Evolutionary conservation across 1,139 yeast genomes (phyloP).

Genomic region (Suhomyces wounanorum): DNA sequence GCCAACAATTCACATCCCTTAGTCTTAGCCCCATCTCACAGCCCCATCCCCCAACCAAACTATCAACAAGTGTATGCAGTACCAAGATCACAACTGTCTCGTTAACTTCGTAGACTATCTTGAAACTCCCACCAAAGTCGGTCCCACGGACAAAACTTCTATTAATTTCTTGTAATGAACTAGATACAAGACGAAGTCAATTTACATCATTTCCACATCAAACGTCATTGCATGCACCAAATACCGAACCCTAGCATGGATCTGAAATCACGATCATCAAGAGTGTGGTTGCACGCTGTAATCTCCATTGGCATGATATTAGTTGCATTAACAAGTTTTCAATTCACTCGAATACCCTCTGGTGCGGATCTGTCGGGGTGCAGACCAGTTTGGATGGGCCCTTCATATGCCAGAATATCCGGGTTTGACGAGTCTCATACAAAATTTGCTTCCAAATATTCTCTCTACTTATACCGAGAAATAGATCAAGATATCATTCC

Average conservation of each 20-base stretch:
- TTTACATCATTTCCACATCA: background rate
- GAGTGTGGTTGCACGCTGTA: constrained; percentile 10
- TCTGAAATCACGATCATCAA: constrained; percentile 9
- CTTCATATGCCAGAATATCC: constrained; percentile 70
- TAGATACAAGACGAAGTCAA: background rate
- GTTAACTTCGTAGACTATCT: background rate
- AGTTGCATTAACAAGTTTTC: constrained; percentile 16
- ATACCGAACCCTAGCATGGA: background rate
- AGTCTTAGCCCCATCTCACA: background rate
- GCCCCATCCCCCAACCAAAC: background rate
- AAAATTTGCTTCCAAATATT: constrained; percentile 74
- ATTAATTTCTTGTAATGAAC: background rate
- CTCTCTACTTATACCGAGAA: constrained; percentile 77
- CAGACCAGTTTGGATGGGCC: constrained; percentile 67
- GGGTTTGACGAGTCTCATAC: constrained; percentile 76
- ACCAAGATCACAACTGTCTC: background rate
- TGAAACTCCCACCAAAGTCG: background rate
- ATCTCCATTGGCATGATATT: constrained; percentile 13
- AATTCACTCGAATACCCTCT: constrained; percentile 23
- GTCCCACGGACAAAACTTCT: background rate
- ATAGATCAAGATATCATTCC: constrained; percentile 69
- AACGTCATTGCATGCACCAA: background rate
- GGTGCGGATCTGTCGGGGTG: constrained; percentile 49
- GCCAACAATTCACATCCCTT: background rate
- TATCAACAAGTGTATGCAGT: background rate